A percentile compares a stretch with the other conserved stretches of the same genome.
Conservation (phyloP, 495 filamentous ascomycete genomes). For the Immersiella caudata region DNA sequence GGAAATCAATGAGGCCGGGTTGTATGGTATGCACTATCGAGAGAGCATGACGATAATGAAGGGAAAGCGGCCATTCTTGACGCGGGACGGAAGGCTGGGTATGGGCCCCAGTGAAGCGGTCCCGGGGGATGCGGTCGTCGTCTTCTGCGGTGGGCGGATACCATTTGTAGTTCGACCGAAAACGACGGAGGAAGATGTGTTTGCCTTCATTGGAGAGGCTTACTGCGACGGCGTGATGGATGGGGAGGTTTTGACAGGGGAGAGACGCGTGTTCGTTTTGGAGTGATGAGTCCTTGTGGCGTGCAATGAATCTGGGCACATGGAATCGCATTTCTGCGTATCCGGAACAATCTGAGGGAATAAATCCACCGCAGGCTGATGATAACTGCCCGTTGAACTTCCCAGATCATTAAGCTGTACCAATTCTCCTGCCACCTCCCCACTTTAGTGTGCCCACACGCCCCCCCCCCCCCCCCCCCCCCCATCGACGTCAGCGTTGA, state of each 20-base stretch:
- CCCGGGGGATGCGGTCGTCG: constrained; percentile 18
- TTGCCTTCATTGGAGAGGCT: constrained; percentile 22
- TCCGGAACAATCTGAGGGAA: too few relatives aligned
- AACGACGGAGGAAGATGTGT: background rate
- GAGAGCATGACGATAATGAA: constrained; percentile 9
- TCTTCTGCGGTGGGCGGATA: constrained; percentile 20
- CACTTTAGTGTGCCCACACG: too few relatives aligned
- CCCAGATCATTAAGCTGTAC: too few relatives aligned
- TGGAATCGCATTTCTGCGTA: too few relatives aligned
- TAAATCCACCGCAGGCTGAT: too few relatives aligned
- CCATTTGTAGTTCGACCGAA: constrained; percentile 24
- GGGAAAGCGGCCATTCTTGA: constrained; percentile 21
- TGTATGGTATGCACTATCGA: background rate
- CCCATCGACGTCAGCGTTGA: too few relatives aligned
- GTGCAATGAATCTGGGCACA: too few relatives aligned
- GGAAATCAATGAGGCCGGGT: background rate
- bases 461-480: too few relatives aligned
- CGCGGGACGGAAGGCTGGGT: constrained; percentile 22
- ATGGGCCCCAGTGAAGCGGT: constrained; percentile 19
- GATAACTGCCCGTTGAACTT: too few relatives aligned
- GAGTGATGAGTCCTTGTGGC: too few relatives aligned
- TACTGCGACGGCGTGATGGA: constrained; percentile 31
- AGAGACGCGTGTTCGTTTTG: constrained; percentile 2
- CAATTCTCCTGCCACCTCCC: too few relatives aligned
- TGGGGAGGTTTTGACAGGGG: constrained; percentile 14